Evolutionary conservation across 2,329 filamentous ascomycete genomes (phyloP).

Genomic region (Malbranchea zuffiana): DNA sequence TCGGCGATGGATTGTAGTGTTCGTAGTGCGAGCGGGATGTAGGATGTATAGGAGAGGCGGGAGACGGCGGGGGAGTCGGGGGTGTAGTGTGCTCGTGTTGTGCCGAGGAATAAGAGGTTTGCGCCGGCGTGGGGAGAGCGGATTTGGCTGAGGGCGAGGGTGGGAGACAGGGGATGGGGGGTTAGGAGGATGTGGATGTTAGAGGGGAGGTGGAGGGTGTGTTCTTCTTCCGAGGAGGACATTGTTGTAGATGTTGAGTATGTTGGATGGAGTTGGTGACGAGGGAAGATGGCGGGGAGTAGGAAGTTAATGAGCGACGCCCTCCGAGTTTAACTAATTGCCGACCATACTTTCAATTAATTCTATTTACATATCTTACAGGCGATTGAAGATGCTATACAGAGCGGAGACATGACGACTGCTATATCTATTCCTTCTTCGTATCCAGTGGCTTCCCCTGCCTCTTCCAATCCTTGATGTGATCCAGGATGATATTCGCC

Average conservation of each 20-base stretch:
- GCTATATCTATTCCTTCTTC: slow-evolving; percentile 11
- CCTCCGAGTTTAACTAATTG: too few relatives aligned
- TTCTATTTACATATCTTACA: too few relatives aligned
- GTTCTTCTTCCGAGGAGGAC: too few relatives aligned
- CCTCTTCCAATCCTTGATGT: slow-evolving; percentile 68
- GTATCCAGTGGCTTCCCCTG: slow-evolving; percentile 43
- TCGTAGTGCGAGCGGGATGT: neutral
- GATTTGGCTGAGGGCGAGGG: slow-evolving; percentile 25
- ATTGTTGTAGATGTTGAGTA: too few relatives aligned
- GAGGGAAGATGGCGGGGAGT: too few relatives aligned
- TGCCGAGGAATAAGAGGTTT: slow-evolving; percentile 38
- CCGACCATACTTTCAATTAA: too few relatives aligned
- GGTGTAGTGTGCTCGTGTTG: slow-evolving; percentile 35
- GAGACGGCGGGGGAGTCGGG: slow-evolving; percentile 33
- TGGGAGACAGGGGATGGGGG: slow-evolving; percentile 31
- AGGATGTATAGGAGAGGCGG: slow-evolving; percentile 31
- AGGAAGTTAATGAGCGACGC: too few relatives aligned
- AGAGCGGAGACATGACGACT: neutral
- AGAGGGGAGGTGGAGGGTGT: slow-evolving; percentile 33
- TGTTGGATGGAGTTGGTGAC: too few relatives aligned
- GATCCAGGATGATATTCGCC: slow-evolving; percentile 70
- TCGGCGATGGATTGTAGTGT: slow-evolving; percentile 31
- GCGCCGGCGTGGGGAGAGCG: slow-evolving; percentile 35
- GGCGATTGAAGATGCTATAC: too few relatives aligned
- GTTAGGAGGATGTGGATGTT: slow-evolving; percentile 35